Conservation (phyloP, 257 asterid species). For the Schizonepeta tenuifolia region DNA sequence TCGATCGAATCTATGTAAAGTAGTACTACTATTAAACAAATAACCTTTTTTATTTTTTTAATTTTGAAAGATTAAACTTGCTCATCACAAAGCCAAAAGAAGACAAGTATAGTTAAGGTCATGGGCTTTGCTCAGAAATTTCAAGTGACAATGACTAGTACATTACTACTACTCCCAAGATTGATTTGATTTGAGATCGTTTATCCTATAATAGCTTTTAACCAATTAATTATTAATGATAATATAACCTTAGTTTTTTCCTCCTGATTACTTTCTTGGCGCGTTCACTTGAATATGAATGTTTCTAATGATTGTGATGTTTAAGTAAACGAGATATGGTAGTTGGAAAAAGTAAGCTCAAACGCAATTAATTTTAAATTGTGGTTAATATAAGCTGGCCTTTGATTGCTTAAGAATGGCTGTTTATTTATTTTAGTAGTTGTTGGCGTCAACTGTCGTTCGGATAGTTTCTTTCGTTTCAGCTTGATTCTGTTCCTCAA, state of each 20-base stretch:
- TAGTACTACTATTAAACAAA: too few relatives aligned
- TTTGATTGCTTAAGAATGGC: constrained; percentile 15
- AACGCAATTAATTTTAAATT: constrained; percentile 12
- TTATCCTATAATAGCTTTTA: too few relatives aligned
- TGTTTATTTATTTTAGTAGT: not conserved
- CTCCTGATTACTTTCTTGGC: constrained; percentile 17
- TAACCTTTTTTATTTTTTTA: too few relatives aligned
- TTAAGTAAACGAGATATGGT: not conserved
- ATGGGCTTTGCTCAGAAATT: not conserved
- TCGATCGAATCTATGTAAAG: too few relatives aligned
- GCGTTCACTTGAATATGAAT: constrained; percentile 25
- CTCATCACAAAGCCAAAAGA: too few relatives aligned
- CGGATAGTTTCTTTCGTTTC: not conserved
- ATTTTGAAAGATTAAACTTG: too few relatives aligned
- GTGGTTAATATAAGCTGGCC: constrained; percentile 8
- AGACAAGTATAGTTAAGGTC: not conserved
- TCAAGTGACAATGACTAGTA: not conserved
- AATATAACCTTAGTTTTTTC: not conserved
- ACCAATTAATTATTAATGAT: not conserved
- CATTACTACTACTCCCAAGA: not conserved
- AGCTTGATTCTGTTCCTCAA: constrained; percentile 13
- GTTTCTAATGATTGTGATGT: constrained; percentile 25
- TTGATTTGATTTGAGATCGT: not conserved
- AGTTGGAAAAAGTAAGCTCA: constrained; percentile 38
- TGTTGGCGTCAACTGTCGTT: constrained; percentile 5